These are phyloP conservation scores for Colletotrichum nymphaeae DNA, from an alignment of 2,329 filamentous ascomycete species.

Conservation along the genomic window DNA sequence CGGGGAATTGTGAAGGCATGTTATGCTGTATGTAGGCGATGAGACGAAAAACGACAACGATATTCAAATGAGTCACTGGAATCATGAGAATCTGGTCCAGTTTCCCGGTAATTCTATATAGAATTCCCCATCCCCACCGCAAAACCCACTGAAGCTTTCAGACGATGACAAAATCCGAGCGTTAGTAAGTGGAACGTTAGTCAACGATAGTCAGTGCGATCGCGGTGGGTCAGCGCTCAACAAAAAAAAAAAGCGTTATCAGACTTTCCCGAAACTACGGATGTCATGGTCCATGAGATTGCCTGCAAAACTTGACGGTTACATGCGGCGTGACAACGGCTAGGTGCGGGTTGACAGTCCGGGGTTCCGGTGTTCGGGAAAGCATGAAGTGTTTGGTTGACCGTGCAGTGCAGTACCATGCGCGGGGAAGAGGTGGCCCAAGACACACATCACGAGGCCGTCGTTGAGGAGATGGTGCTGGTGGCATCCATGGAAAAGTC, in stretches of 20 bases:
- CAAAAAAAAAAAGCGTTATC: not conserved
- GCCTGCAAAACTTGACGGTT: not conserved
- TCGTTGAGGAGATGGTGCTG: constrained; percentile 37
- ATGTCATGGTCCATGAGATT: constrained; percentile 1
- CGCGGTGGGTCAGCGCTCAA: constrained; percentile 29
- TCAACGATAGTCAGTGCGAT: constrained; percentile 20
- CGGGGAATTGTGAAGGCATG: constrained; percentile 21
- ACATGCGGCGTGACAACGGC: constrained; percentile 15
- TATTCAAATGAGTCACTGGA: not conserved
- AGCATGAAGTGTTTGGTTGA: constrained; percentile 20
- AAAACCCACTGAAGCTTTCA: not conserved
- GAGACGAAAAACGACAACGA: not conserved
- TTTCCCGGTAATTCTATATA: constrained; percentile 9
- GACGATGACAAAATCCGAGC: constrained; percentile 22
- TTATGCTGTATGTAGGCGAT: not conserved
- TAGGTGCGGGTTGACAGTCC: constrained; percentile 10
- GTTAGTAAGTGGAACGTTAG: constrained; percentile 33
- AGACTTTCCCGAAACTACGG: not conserved
- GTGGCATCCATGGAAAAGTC: constrained; percentile 45
- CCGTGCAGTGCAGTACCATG: constrained; percentile 9
- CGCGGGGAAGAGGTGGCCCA: not conserved
- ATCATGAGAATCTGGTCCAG: not conserved
- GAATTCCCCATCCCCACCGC: not conserved
- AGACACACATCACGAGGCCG: constrained; percentile 6
- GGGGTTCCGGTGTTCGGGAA: not conserved